A percentile compares a stretch with the other conserved stretches of the same genome.
These are phyloP conservation scores for Alternaria dauci DNA, from an alignment of 2,329 filamentous ascomycete species.

Conservation along the genomic window DNA sequence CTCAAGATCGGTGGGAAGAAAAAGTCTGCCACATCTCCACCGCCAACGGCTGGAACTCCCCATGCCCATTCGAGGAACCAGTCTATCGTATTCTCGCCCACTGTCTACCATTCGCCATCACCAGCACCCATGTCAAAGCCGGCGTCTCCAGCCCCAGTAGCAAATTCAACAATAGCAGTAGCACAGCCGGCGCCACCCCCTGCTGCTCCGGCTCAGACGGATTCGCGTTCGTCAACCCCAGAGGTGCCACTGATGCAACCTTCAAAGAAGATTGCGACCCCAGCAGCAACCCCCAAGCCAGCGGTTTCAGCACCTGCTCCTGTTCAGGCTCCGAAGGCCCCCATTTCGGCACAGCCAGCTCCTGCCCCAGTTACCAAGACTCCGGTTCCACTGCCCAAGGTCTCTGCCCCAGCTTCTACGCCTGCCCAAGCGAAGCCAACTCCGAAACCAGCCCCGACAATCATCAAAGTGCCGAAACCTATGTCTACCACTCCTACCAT, in stretches of 20 bases:
- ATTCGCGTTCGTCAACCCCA: conserved; percentile 29
- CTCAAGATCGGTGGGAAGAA: conserved; percentile 33
- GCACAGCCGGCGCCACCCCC: not conserved
- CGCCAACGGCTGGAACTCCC: conserved; percentile 15
- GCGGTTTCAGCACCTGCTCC: conserved; percentile 11
- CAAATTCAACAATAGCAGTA: not conserved
- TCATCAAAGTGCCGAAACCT: conserved; percentile 27
- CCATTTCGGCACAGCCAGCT: not conserved
- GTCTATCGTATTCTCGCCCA: conserved; percentile 27
- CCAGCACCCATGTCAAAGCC: conserved; percentile 26
- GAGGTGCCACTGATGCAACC: conserved; percentile 28
- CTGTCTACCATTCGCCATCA: conserved; percentile 26
- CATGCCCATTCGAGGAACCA: conserved; percentile 21
- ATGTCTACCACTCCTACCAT: conserved; percentile 34
- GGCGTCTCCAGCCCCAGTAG: conserved; percentile 23
- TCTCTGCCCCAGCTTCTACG: conserved; percentile 16
- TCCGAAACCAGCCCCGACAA: conserved; percentile 18
- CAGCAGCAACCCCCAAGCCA: conserved; percentile 25
- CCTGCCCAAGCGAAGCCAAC: conserved; percentile 16
- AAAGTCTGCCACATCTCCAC: conserved; percentile 26
- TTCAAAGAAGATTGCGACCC: conserved; percentile 27
- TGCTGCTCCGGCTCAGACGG: conserved; percentile 18
- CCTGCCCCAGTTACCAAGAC: not conserved
- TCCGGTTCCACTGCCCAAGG: conserved; percentile 13
- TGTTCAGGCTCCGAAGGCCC: not conserved